phyloP scores from a whole-genome alignment of 1,139 yeast genomes.

The Diutina siamensis region DNA sequence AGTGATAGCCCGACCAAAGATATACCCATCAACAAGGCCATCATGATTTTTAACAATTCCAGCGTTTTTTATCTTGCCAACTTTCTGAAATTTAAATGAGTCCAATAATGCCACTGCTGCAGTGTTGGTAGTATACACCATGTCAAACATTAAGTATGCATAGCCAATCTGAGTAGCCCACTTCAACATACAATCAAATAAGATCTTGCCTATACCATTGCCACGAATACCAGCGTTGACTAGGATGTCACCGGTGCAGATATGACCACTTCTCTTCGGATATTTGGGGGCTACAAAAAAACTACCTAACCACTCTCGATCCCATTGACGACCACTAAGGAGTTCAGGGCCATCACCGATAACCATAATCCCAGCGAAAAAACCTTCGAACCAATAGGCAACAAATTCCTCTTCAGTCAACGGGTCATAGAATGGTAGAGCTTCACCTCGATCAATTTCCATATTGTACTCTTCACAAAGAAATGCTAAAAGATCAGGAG shows the following conservation, averaged over 20 bases:
- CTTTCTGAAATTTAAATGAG: conserved; percentile 59
- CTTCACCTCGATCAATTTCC: conserved; percentile 85
- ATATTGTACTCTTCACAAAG: conserved; percentile 85
- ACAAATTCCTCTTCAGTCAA: conserved; percentile 63
- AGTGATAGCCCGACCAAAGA: conserved; percentile 51
- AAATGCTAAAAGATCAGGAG: conserved; percentile 68
- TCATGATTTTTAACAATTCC: conserved; percentile 81
- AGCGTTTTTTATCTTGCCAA: conserved; percentile 74
- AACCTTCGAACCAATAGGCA: conserved; percentile 68
- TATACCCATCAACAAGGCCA: conserved; percentile 69
- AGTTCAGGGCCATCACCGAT: conserved; percentile 58
- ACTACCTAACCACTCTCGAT: conserved; percentile 78
- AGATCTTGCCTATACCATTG: conserved; percentile 81
- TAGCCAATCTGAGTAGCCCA: conserved; percentile 92
- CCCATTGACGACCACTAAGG: conserved; percentile 66
- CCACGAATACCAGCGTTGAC: conserved; percentile 90
- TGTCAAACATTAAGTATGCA: conserved; percentile 70
- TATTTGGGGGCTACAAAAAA: conserved; percentile 79
- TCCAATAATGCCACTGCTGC: conserved; percentile 78
- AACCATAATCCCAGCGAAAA: conserved; percentile 80
- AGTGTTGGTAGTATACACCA: conserved; percentile 80
- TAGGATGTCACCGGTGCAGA: conserved; percentile 81
- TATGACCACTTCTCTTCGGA: conserved; percentile 87
- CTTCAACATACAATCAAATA: conserved; percentile 72
- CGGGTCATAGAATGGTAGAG: conserved; percentile 75